Evolutionary conservation across 1,284 basidiomycete genomes (phyloP).

Genomic region (Leccinum solheimii): DNA sequence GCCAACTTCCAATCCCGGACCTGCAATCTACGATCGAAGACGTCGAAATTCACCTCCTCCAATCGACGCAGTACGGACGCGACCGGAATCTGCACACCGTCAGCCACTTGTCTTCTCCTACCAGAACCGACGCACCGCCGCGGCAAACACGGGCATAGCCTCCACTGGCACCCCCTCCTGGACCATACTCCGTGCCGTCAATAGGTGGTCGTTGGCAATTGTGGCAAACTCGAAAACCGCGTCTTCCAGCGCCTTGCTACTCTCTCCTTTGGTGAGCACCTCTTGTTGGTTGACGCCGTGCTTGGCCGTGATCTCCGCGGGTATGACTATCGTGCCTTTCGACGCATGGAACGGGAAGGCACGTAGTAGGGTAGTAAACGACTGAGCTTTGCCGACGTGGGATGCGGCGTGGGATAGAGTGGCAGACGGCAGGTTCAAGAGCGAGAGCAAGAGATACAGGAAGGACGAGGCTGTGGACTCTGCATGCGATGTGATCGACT

Average conservation of each 20-base stretch:
- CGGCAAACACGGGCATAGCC: conserved; percentile 78
- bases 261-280: conserved; percentile 71
- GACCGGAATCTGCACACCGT: conserved; percentile 64
- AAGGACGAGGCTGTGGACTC: conserved; percentile 81
- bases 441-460: conserved; percentile 76
- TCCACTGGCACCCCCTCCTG: conserved; percentile 61
- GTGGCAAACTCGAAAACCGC: conserved; percentile 91
- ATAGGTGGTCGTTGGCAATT: conserved; percentile 86
- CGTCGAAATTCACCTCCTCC: conserved; percentile 81
- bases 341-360: conserved; percentile 76
- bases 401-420: conserved; percentile 78
- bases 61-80: conserved; percentile 72
- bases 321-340: conserved; percentile 76
- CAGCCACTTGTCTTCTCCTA: conserved; percentile 18
- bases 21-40: conserved; percentile 72
- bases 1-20: conserved; percentile 83
- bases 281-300: conserved; percentile 86
- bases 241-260: conserved; percentile 64
- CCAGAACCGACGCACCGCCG: conserved; percentile 57
- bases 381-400: conserved; percentile 74
- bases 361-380: conserved; percentile 71
- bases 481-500: conserved; percentile 69
- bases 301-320: conserved; percentile 79
- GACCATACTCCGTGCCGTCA: conserved; percentile 81
- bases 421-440: conserved; percentile 65